Evolutionary conservation across 345 rosid species (phyloP).

Genomic region (Sonneratia alba): DNA sequence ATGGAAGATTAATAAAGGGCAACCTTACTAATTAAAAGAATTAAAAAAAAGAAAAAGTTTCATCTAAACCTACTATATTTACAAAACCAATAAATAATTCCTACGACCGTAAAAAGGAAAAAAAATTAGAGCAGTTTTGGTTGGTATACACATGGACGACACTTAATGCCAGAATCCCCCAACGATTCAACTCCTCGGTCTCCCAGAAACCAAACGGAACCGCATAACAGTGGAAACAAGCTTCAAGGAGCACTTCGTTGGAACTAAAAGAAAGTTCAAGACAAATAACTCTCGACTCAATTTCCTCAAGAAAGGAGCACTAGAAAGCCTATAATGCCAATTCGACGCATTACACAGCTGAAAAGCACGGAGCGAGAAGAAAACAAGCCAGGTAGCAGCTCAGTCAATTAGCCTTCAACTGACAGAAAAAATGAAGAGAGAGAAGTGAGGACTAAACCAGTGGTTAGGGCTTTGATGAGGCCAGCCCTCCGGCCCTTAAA

Average conservation of each 20-base stretch:
- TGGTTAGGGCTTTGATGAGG: conserved; percentile 57
- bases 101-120: not conserved
- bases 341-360: conserved; percentile 3
- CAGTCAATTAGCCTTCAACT: not conserved
- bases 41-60: not conserved
- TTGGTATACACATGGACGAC: not conserved
- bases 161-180: not conserved
- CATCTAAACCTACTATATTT: not conserved
- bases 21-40: too few relatives aligned
- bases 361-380: not conserved
- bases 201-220: not conserved
- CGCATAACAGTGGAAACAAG: not conserved
- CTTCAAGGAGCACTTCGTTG: not conserved
- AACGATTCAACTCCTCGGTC: not conserved
- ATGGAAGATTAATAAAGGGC: too few relatives aligned
- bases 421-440: not conserved
- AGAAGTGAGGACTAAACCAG: conserved; percentile 24
- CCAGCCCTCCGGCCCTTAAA: conserved; percentile 63
- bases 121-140: not conserved
- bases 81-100: not conserved
- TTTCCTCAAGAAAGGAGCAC: not conserved
- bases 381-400: not conserved
- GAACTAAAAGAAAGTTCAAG: not conserved
- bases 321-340: not conserved
- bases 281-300: not conserved